Conservation (phyloP, 2,329 filamentous ascomycete species). For the Kalmusia sp. region DNA sequence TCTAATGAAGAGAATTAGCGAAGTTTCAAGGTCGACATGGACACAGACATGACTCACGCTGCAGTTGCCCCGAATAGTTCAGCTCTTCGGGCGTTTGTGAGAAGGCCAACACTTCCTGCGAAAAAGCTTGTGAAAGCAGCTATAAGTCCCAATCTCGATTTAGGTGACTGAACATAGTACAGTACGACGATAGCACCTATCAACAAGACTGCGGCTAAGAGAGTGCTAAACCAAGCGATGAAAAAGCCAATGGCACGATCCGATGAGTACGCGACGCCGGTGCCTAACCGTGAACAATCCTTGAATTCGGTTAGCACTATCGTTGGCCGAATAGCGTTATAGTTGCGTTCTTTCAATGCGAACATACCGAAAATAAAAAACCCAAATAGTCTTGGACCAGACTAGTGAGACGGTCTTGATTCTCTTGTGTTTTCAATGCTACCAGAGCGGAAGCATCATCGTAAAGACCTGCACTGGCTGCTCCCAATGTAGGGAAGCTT, state of each 20-base stretch:
- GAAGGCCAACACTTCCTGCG: conserved; percentile 18
- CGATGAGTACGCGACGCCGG: conserved; percentile 20
- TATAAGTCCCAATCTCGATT: conserved; percentile 14
- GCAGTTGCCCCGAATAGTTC: conserved; percentile 26
- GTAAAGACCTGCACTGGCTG: conserved; percentile 13
- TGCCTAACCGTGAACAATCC: conserved; percentile 14
- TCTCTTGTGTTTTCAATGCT: conserved; percentile 27
- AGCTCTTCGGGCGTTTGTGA: conserved; percentile 23
- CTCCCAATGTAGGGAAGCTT: conserved; percentile 18
- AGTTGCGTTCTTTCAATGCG: no score
- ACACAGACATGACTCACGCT: conserved; percentile 11
- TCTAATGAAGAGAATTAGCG: no score
- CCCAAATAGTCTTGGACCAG: conserved; percentile 31
- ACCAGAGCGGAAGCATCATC: conserved; percentile 27
- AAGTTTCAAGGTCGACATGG: neutral
- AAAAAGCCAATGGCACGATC: conserved; percentile 16
- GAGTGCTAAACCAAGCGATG: conserved; percentile 19
- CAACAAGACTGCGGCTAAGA: conserved; percentile 18
- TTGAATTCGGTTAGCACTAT: neutral
- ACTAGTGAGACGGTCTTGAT: conserved; percentile 28
- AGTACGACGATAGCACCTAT: conserved; percentile 24
- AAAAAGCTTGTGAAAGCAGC: conserved; percentile 22
- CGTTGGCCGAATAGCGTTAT: no score
- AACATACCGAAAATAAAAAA: conserved; percentile 19
- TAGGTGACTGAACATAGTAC: conserved; percentile 14